phyloP scores from a whole-genome alignment of 208 protist species.

The Sergeia podlipaevii region DNA sequence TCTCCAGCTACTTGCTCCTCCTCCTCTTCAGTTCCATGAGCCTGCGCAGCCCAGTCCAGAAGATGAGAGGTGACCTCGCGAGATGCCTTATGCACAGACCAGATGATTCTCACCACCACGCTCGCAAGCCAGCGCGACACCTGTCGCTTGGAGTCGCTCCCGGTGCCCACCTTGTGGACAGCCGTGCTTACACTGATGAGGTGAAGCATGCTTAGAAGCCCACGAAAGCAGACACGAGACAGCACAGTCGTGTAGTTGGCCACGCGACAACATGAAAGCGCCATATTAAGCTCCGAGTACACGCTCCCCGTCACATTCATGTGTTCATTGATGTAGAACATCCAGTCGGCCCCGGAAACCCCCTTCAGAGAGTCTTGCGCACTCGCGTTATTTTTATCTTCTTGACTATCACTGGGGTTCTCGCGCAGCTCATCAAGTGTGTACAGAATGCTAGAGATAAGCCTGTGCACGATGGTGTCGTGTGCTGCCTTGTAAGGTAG shows the following conservation, averaged over 20 bases:
- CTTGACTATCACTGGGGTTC: not conserved
- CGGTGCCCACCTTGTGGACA: not conserved
- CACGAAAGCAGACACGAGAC: not conserved
- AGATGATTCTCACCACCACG: too few species aligned
- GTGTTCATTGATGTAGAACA: too few species aligned
- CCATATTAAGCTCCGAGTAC: too few species aligned
- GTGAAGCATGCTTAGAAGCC: conserved; percentile 5
- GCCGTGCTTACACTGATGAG: conserved; percentile 8
- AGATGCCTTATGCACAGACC: too few species aligned
- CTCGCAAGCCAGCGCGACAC: too few species aligned
- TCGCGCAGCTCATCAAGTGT: conserved; percentile 6
- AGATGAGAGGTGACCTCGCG: too few species aligned
- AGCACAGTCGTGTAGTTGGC: not conserved
- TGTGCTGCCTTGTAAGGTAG: conserved; percentile 24
- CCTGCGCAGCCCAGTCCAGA: too few species aligned
- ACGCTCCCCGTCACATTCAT: too few species aligned
- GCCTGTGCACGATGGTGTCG: conserved; percentile 56
- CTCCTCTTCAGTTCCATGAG: too few species aligned
- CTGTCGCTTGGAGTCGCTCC: not conserved
- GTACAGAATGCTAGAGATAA: conserved; percentile 42
- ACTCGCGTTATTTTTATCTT: not conserved
- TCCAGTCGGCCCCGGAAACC: too few species aligned
- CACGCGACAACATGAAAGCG: too few species aligned
- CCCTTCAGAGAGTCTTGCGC: not conserved
- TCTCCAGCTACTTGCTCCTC: too few species aligned